Evolutionary conservation across 2,329 filamentous ascomycete genomes (phyloP).

Genomic region (Cylindrodendrum hubeiense): DNA sequence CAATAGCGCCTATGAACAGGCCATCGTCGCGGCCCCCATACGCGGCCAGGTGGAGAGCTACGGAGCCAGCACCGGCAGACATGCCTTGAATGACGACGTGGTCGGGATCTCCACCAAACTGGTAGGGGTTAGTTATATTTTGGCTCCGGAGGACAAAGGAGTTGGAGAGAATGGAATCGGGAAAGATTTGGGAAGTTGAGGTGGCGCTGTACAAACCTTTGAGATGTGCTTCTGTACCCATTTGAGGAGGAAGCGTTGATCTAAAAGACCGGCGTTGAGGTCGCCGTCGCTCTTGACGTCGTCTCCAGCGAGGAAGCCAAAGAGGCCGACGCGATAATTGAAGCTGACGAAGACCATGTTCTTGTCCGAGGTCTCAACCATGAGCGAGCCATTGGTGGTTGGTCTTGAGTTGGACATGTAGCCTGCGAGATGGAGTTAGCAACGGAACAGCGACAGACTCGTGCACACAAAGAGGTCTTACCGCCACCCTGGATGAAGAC

Average conservation of each 20-base stretch:
- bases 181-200: no score
- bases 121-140: not conserved
- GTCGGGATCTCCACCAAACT: slow-evolving; percentile 70
- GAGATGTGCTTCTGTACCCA: slow-evolving; percentile 73
- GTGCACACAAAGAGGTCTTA: slow-evolving; percentile 12
- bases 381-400: slow-evolving; percentile 63
- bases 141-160: no score
- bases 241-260: slow-evolving; percentile 70
- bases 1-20: slow-evolving; percentile 61
- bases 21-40: slow-evolving; percentile 58
- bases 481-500: slow-evolving; percentile 60
- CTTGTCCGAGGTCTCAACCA: slow-evolving; percentile 58
- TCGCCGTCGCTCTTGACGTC: slow-evolving; percentile 66
- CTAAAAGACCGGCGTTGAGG: slow-evolving; percentile 73
- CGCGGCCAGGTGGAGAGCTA: slow-evolving; percentile 64
- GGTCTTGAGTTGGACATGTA: slow-evolving; percentile 62
- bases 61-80: slow-evolving; percentile 72
- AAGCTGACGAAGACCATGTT: slow-evolving; percentile 70
- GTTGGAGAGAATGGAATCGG: no score
- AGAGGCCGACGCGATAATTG: slow-evolving; percentile 73
- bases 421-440: slow-evolving; percentile 43
- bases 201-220: slow-evolving; percentile 47
- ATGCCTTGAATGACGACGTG: slow-evolving; percentile 72
- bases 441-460: not conserved
- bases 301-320: slow-evolving; percentile 72